Base-by-base conservation (phyloP, 257 asterid species). In the Leonotis leonurus region DNA sequence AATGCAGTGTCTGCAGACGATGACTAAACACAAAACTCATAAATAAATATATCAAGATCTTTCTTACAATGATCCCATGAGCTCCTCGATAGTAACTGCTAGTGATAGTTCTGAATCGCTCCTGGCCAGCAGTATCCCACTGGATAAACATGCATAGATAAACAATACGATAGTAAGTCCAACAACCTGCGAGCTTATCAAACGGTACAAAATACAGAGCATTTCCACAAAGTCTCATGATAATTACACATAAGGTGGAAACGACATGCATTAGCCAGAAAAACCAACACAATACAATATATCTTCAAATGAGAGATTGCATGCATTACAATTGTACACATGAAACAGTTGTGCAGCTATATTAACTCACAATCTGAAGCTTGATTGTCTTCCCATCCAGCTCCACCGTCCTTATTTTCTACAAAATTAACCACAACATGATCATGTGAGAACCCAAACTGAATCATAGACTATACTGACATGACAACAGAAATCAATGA, bases 71-170 rank as follows among this genome's bases (percentile, higher is more conserved):
- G 61, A 91, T 91, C 74, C 98, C 98, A 60, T 91, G 98, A 59
- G 98, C 98, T 77, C 98, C 98, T 52, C 98, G 88, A 70, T 91
- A 91, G 68, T 91, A 91, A 77, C 98, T 91, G 94, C 98, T 91
- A 33, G 98, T 91, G 81, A 91, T 91, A 26, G 98, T 91, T 75
- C 98, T 80, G 72, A 91, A 91, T 33, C 98, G 90, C 74, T 91
- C 98, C 82, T 91, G 98, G 62, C 98, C 98, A 65, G 98, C 98
- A 37, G 98, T 91, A 75, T 91, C 98, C 98, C 98, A 91, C 98
- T 91, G 75, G 62, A 60, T 65, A 69, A 54, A 72, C 56, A 79
- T 26, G 65, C 40, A 64, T 11, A 62, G 14, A 64, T 14, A 55
- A 54, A 36, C 6, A 64, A 55, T 2, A 49, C 13, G 44, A 25